Percentiles rank a stretch among this genome's conserved stretches.
These are phyloP conservation scores for Trebouxiophyceae sp. DNA, from an alignment of 163 green algal genomes.

Conservation along the genomic window DNA sequence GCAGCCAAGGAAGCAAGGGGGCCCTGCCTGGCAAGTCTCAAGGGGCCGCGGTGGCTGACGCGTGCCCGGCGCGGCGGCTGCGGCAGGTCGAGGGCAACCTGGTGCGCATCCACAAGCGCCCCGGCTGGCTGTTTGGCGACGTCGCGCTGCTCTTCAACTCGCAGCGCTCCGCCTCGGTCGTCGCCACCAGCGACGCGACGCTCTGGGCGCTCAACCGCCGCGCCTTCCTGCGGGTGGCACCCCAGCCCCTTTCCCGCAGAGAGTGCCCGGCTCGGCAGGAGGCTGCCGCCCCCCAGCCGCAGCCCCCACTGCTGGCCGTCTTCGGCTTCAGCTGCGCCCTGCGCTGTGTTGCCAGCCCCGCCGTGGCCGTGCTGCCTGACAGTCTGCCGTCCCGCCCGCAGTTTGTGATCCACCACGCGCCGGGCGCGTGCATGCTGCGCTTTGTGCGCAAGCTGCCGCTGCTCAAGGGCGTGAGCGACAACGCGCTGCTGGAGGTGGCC, in stretches of 20 bases:
- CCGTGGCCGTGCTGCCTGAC: not conserved
- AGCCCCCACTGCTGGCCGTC: too few relatives aligned
- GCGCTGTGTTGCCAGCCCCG: too few relatives aligned
- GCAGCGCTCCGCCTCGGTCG: constrained; percentile 55
- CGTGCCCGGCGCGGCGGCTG: too few relatives aligned
- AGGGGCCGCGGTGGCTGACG: too few relatives aligned
- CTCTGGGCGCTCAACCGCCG: constrained; percentile 57
- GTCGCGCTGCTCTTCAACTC: constrained; percentile 69
- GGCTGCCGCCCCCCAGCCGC: too few relatives aligned
- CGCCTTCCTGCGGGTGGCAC: constrained; percentile 42
- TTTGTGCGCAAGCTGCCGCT: constrained; percentile 71
- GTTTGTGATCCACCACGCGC: constrained; percentile 64
- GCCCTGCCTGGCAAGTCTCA: too few relatives aligned
- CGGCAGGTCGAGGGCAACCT: too few relatives aligned
- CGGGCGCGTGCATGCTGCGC: constrained; percentile 47
- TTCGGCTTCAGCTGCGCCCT: too few relatives aligned
- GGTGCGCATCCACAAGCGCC: too few relatives aligned
- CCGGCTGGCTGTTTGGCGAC: constrained; percentile 70
- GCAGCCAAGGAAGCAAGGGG: too few relatives aligned
- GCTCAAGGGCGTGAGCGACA: constrained; percentile 66
- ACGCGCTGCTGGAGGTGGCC: constrained; percentile 51
- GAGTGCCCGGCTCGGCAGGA: too few relatives aligned
- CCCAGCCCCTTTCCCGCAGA: not conserved
- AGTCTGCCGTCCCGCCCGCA: constrained; percentile 7
- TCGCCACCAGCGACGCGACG: constrained; percentile 47